phyloP scores from a whole-genome alignment of 768 basidiomycete species.

The Tricholoma flavovirens region DNA sequence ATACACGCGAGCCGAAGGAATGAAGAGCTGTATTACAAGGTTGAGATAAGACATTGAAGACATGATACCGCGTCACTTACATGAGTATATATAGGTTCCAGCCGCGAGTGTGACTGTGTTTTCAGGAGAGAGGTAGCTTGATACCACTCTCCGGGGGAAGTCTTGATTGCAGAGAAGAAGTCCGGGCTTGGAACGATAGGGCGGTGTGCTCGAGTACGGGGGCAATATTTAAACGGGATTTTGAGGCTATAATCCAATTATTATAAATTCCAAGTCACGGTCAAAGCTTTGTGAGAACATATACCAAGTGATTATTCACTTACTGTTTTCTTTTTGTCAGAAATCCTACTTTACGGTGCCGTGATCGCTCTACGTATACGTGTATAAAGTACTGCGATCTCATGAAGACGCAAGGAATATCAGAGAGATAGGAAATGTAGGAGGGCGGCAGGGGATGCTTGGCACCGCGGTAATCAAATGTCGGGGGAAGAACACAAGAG shows the following conservation, averaged over 20 bases:
- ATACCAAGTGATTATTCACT: constrained; percentile 11
- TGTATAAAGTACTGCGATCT: constrained; percentile 41
- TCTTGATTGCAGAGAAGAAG: constrained; percentile 56
- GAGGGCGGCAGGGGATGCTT: constrained; percentile 43
- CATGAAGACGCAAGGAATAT: constrained; percentile 31
- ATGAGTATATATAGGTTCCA: constrained; percentile 42
- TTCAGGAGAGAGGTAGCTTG: constrained; percentile 41
- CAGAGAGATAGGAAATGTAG: constrained; percentile 28
- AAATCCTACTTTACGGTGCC: constrained; percentile 35
- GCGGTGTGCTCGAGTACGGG: constrained; percentile 48
- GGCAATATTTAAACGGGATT: constrained; percentile 46
- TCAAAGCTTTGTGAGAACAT: background rate
- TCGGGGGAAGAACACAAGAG: constrained; percentile 37
- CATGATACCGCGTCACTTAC: constrained; percentile 32
- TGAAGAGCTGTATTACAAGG: constrained; percentile 40
- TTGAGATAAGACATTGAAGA: background rate
- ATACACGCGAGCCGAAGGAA: constrained; percentile 52
- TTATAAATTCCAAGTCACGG: too few species aligned
- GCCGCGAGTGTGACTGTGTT: constrained; percentile 25
- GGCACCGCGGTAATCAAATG: constrained; percentile 33
- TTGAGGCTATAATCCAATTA: constrained; percentile 29
- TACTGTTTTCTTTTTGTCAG: constrained; percentile 45
- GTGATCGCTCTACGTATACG: constrained; percentile 33
- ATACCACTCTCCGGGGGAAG: constrained; percentile 62
- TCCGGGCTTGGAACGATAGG: constrained; percentile 43